Conservation (phyloP, 768 basidiomycete species). For the Epithele typhae region DNA sequence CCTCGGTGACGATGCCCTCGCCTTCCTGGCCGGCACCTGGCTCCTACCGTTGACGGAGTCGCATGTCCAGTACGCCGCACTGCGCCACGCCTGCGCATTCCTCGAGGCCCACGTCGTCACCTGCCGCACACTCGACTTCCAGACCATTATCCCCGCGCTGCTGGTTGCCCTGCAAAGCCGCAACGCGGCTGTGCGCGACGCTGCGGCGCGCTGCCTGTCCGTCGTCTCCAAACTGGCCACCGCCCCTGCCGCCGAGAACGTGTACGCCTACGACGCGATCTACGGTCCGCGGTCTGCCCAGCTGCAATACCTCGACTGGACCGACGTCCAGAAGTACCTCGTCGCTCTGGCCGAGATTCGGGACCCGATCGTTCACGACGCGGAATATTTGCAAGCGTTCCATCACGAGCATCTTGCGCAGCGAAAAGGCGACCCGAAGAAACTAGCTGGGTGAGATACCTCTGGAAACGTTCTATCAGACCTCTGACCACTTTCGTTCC, state of each 20-base stretch:
- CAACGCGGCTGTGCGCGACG: conserved; percentile 39
- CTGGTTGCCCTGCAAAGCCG: conserved; percentile 54
- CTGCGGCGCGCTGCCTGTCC: conserved; percentile 53
- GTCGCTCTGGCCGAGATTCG: conserved; percentile 42
- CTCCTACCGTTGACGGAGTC: conserved; percentile 21
- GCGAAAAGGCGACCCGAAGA: conserved; percentile 50
- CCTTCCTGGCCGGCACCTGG: conserved; percentile 80
- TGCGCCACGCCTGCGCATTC: conserved; percentile 78
- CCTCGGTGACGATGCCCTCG: conserved; percentile 64
- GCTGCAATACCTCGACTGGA: conserved; percentile 67
- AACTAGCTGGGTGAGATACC: conserved; percentile 42
- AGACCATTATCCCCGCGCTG: conserved; percentile 69
- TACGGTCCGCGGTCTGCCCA: conserved; percentile 54
- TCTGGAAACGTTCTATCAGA: not conserved
- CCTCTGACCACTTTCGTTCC: not conserved
- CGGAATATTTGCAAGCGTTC: conserved; percentile 50
- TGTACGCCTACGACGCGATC: conserved; percentile 72
- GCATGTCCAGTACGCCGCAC: conserved; percentile 47
- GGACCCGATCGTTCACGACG: conserved; percentile 59
- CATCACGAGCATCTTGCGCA: conserved; percentile 53
- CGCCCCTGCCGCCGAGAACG: conserved; percentile 36
- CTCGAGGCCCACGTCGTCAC: conserved; percentile 63
- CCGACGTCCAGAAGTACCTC: conserved; percentile 58
- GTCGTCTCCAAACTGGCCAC: conserved; percentile 37
- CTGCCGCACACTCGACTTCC: conserved; percentile 65